These are phyloP conservation scores for Colletotrichum sp. DNA, from an alignment of 2,329 filamentous ascomycete species.

Conservation along the genomic window DNA sequence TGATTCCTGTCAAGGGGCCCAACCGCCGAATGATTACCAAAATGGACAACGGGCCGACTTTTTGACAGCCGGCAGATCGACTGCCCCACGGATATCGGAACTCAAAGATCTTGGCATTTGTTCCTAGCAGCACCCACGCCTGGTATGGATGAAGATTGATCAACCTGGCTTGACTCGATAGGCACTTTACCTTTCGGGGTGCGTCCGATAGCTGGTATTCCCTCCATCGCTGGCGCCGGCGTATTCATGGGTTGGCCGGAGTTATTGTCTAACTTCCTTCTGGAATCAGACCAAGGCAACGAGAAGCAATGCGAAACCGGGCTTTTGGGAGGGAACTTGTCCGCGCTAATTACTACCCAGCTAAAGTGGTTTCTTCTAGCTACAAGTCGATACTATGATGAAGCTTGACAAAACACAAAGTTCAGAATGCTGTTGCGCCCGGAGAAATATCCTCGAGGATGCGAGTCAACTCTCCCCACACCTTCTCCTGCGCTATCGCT, in stretches of 20 bases:
- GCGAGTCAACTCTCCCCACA: not conserved
- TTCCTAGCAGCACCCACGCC: not conserved
- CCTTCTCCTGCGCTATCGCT: not conserved
- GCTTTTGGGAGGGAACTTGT: too few species aligned
- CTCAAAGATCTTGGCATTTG: not conserved
- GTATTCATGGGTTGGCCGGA: not conserved
- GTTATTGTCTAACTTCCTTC: not conserved
- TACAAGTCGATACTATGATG: too few species aligned
- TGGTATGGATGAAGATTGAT: not conserved
- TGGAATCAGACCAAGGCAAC: rapidly evolving
- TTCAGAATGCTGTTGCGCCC: not conserved
- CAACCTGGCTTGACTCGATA: not conserved
- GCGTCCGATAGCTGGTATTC: not conserved
- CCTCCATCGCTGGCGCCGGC: not conserved
- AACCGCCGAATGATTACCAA: not conserved
- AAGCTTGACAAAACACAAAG: too few species aligned
- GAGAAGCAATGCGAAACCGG: not conserved
- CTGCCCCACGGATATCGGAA: not conserved
- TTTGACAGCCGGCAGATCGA: not conserved
- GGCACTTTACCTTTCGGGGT: rapidly evolving
- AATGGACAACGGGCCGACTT: not conserved
- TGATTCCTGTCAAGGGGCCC: not conserved
- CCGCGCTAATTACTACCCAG: too few species aligned
- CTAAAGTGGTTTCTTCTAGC: too few species aligned
- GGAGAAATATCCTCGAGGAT: not conserved